Evolutionary conservation across 2,329 filamentous ascomycete genomes (phyloP), one percentile per base, ranked within the genome.

Genomic region (Gremmenia infestans): DNA sequence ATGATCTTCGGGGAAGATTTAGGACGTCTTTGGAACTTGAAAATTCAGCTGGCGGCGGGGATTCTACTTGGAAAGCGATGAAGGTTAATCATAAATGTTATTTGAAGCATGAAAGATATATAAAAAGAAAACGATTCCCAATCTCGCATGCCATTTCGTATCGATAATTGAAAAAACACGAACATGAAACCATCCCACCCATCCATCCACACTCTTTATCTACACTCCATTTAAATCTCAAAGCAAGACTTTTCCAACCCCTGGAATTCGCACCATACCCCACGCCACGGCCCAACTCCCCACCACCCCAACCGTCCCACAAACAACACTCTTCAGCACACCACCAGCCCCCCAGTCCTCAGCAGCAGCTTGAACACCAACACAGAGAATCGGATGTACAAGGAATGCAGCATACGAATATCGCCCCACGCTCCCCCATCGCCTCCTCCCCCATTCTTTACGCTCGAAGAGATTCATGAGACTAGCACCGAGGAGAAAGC

Each of bases 381-480:
- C 53, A 28, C 46, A 37, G 5, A 59, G 6, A 42, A 59, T 22
- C 17, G 54, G 53, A 48, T 59, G 53, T 6, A 59, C 49, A 28
- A 59, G 35, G 25, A 56, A 56, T 1, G 56, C 53, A 3, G 54
- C 54, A 51, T 59, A 59, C n/a, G 50, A 53, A 46, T 53, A 56
- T 23, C 32, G 42, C 5, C 46, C 54, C 11, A 59, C 32, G 25
- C 37, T 47, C 37, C 48, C 53, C 56, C 53, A 58, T n/a, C 49
- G 19, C 35, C 53, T 58, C 11, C 35, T 56, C 15, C 52, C 15
- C 40, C 32, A 45, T 12, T 40, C 25, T 3, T 15, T 56, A n/a
- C 37, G 15, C 28, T 45, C 42, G 25, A 58, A 58, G 12, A 58
- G 37, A 17, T 28, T 35, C 5, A 56, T 39, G 3, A 58, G 35